A percentile compares a stretch with the other conserved stretches of the same genome.
Conservation (phyloP, 2,329 filamentous ascomycete genomes). For the Fusarium scirpi region DNA sequence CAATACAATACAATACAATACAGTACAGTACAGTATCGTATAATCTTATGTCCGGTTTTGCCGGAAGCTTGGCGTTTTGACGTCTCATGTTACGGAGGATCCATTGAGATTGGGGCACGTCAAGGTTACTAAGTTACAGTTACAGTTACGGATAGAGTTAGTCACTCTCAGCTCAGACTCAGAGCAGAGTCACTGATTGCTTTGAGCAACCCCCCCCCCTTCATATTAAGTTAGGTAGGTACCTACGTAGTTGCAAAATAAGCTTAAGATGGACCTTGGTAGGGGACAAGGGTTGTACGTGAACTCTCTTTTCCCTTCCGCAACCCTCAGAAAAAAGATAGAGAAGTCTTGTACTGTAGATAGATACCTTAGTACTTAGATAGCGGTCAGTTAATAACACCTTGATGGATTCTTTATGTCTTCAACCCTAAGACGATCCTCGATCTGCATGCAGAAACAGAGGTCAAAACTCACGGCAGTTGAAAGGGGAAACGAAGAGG, state of each 20-base stretch:
- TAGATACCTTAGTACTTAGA: background rate
- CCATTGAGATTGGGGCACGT: slow-evolving; percentile 7
- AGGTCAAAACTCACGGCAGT: slow-evolving; percentile 4
- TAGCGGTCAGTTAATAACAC: background rate
- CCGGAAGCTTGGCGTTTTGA: slow-evolving; percentile 40
- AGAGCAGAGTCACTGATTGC: slow-evolving; percentile 6
- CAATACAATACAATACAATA: too few relatives aligned
- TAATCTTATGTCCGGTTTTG: slow-evolving; percentile 42
- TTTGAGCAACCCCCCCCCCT: slow-evolving; percentile 16
- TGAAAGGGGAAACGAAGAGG: background rate
- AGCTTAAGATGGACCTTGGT: slow-evolving; percentile 44
- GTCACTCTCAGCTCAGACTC: background rate
- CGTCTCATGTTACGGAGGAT: slow-evolving; percentile 22
- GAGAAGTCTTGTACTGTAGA: background rate
- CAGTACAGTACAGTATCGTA: background rate
- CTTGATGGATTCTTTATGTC: background rate
- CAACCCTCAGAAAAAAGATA: background rate
- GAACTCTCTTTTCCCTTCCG: slow-evolving; percentile 10
- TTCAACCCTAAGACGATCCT: background rate
- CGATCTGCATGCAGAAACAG: background rate
- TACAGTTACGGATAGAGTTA: background rate
- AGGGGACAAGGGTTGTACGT: slow-evolving; percentile 37
- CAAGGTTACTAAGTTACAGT: slow-evolving; percentile 2
- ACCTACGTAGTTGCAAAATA: slow-evolving; percentile 40
- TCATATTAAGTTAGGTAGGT: background rate